A percentile compares a stretch with the other conserved stretches of the same genome.
These are phyloP conservation scores for Cnidoscolus chayamansa DNA, from an alignment of 441 rosid genomes.

Conservation along the genomic window DNA sequence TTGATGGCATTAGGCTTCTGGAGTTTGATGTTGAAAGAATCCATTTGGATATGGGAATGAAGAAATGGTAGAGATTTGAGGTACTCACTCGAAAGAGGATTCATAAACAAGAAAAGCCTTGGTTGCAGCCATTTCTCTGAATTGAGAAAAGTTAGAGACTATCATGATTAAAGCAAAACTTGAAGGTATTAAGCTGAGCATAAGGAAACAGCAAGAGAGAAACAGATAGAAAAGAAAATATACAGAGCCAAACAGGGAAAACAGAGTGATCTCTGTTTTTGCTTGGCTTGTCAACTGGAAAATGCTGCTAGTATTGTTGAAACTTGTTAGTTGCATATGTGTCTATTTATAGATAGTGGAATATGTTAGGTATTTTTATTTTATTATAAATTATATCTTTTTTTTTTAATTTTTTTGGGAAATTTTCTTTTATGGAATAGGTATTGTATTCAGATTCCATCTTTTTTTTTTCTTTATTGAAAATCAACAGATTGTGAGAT, in stretches of 20 bases:
- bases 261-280: slow-evolving; percentile 23
- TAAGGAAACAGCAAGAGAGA: slow-evolving; percentile 13
- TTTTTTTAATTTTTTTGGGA: background rate
- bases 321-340: background rate
- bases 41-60: slow-evolving; percentile 39
- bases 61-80: background rate
- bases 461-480: slow-evolving; percentile 24
- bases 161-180: slow-evolving; percentile 5
- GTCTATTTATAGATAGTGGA: slow-evolving; percentile 31
- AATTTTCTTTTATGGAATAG: background rate
- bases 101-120: slow-evolving; percentile 24
- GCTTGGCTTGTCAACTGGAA: slow-evolving; percentile 8
- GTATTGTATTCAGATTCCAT: slow-evolving; percentile 29
- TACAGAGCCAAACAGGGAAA: slow-evolving; percentile 26
- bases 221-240: background rate
- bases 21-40: slow-evolving; percentile 43
- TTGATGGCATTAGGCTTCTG: slow-evolving; percentile 52
- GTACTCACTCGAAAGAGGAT: slow-evolving; percentile 39
- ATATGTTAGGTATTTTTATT: background rate
- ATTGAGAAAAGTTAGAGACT: slow-evolving; percentile 31
- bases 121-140: slow-evolving; percentile 32
- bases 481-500: slow-evolving; percentile 25
- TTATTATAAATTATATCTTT: no score
- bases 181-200: slow-evolving; percentile 25
- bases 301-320: slow-evolving; percentile 14